Base-by-base conservation (phyloP, 768 basidiomycete genomes). In the Gloeostereum incarnatum region DNA sequence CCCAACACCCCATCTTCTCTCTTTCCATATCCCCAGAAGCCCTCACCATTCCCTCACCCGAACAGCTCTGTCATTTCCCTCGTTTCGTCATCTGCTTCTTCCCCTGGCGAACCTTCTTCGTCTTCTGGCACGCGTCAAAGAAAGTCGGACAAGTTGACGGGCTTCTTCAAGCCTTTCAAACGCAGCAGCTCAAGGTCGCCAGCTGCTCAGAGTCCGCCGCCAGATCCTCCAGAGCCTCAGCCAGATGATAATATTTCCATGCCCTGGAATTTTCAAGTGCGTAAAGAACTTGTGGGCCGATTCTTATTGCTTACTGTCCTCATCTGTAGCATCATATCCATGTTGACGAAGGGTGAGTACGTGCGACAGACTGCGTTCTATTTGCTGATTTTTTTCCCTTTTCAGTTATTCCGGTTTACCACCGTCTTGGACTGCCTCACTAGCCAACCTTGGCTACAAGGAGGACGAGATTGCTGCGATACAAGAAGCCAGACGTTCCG, bases 261-360 rank as follows among this genome's bases (percentile, higher is more conserved):
- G 44, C 84, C 84, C 3, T 85, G 77, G 74, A 84, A 84, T 53
- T 83, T 86, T 43, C 79, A 80, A 69, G 81, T 76, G 51, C 32
- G 72, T 56, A 18, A 35, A 9, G 17, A 23, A 41, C 14, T 31
- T 34, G 31, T 14, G n/a, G 34, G 14, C 16, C 9, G n/a, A 16
- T 26, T 21, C 22, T 29, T 31, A 7, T 31, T 27, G 41, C 36
- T 17, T 43, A 32, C 18, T 13, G 30, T n/a, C 42, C 21, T 16
- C 5, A 2, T 37, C 41, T 44, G 20, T 45, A 84, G 81, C 83
- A 87, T 51, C 71, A 86, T 49, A 74, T 86, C 23, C 83, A 87
- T 50, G 83, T 86, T 20, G 80, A 86, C 54, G 83, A 85, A 58
- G 76, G 65, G 76, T 81, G 46, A 40, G 71, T 66, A 3, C 35